phyloP scores from a whole-genome alignment of 176 grass and related monocot genomes.

The Carex pumila region DNA sequence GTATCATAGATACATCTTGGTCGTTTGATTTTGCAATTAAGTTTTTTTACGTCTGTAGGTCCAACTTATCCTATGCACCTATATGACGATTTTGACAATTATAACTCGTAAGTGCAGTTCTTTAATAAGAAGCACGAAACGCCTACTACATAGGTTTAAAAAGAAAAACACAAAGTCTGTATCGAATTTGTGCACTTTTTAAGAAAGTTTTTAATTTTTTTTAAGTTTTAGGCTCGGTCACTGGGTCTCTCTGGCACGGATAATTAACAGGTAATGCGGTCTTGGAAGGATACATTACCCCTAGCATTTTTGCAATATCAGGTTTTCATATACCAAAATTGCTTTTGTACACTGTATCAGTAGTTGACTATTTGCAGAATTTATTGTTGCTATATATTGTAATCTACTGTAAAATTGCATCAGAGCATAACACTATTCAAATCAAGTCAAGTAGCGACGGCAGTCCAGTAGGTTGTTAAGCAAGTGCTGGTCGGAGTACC shows the following conservation, averaged over 20 bases:
- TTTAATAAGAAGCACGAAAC: too few relatives aligned
- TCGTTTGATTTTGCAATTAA: too few relatives aligned
- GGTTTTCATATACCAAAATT: background rate
- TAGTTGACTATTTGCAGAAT: background rate
- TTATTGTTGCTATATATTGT: background rate
- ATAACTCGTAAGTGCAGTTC: too few relatives aligned
- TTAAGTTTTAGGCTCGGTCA: background rate
- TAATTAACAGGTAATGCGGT: background rate
- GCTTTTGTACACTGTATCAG: slow-evolving; percentile 5
- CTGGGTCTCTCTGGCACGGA: background rate
- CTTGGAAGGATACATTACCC: background rate
- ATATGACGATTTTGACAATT: too few relatives aligned
- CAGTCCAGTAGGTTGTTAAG: slow-evolving; percentile 81
- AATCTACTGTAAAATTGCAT: background rate
- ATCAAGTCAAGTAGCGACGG: slow-evolving; percentile 48
- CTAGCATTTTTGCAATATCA: background rate
- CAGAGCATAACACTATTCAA: background rate
- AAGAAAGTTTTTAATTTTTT: background rate
- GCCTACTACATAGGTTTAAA: too few relatives aligned
- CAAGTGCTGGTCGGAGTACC: slow-evolving; percentile 73
- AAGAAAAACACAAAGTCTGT: too few relatives aligned
- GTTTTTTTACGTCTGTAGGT: too few relatives aligned
- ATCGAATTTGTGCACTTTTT: too few relatives aligned
- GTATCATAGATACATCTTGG: too few relatives aligned
- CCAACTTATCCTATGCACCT: too few relatives aligned